Evolutionary conservation across 768 basidiomycete genomes (phyloP), one percentile per base, ranked within the genome.

Genomic region (Boletus coccyginus): DNA sequence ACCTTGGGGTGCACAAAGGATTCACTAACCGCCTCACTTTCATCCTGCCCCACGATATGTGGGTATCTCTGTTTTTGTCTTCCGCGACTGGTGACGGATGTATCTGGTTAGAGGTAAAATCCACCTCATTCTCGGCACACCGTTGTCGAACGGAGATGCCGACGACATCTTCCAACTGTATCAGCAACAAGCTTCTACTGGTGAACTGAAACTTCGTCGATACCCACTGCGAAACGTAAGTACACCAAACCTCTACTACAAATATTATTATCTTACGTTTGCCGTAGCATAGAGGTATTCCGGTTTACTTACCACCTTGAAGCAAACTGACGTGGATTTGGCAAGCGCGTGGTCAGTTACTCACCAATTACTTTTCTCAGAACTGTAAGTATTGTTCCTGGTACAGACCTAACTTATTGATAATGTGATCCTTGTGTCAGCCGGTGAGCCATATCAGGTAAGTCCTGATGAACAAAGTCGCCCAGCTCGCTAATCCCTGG

Each of bases 361-460:
- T 92, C 47, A 87, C 90, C 6, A 87, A 89, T 63, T 92, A 92
- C 64, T 92, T 92, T 63, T 92, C 90, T 14, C 90, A 92, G 60
- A 92, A 92, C 55, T 83, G 90, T 90, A 66, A 66, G 84, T 71
- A 19, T 50, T 7, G 5, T 45, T 50, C n/a, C 27, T 27, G 32
- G 11, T 46, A 35, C 10, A 31, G n/a, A 43, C 12, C 19, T 39
- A 7, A n/a, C 16, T 14, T 24, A 4, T 41, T 45, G 32, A 7
- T 62, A 14, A 59, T 36, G 38, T 46, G 5, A 57, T 53, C 35
- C 33, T 24, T 12, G 3, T 55, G n/a, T 33, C 59, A 92, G 90
- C 87, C 53, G 90, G 90, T 32, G 86, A 83, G 63, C 85, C 88
- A n/a, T 92, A 92, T 62, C 83, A 88, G 68, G 90, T 88, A 67